Conservation (phyloP, 805 yeast species). For the Yarrowia keelungensis region DNA sequence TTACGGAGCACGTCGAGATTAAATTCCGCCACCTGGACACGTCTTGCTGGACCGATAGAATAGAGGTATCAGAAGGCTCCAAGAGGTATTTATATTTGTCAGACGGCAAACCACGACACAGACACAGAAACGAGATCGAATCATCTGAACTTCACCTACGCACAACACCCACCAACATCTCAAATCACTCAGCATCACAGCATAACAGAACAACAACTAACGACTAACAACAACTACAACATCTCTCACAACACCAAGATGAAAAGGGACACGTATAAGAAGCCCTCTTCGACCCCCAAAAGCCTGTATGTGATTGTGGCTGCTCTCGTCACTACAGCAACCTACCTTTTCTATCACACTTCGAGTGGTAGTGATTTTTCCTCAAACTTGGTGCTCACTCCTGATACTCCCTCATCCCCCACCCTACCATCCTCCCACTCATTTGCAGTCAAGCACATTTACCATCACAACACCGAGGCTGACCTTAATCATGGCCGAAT, state of each 20-base stretch:
- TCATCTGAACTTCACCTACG: neutral
- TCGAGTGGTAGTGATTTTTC: no score
- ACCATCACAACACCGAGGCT: slow-evolving; percentile 65
- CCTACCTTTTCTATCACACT: neutral
- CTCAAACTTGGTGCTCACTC: no score
- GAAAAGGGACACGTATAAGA: neutral
- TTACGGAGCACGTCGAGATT: slow-evolving; percentile 1
- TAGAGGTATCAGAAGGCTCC: neutral
- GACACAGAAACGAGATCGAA: neutral
- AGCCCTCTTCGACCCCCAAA: neutral
- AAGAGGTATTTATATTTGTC: no score
- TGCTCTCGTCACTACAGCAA: slow-evolving; percentile 25
- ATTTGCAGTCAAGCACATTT: slow-evolving; percentile 60
- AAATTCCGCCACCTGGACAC: slow-evolving; percentile 23
- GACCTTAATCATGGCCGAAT: slow-evolving; percentile 57
- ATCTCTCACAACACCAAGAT: neutral
- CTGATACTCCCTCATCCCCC: no score
- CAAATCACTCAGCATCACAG: neutral
- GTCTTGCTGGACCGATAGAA: slow-evolving; percentile 13
- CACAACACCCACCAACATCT: neutral
- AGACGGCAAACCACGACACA: neutral
- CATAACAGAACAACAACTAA: no score
- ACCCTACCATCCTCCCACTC: neutral
- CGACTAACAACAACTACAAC: no score
- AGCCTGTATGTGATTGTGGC: slow-evolving; percentile 17